Base-by-base conservation (phyloP, 345 rosid genomes). In the Excoecaria agallocha region DNA sequence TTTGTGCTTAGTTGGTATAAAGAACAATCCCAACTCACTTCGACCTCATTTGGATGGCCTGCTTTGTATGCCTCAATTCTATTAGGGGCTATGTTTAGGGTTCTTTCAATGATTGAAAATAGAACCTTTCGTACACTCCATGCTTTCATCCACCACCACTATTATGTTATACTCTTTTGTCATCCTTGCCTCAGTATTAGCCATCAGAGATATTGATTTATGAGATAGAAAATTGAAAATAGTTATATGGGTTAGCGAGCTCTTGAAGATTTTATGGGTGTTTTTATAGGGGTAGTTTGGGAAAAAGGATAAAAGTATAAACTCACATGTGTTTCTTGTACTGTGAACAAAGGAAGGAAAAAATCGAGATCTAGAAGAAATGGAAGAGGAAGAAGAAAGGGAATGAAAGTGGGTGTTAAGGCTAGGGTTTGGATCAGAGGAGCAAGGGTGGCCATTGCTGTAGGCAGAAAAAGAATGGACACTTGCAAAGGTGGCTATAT, bases 1-100 rank as follows among this genome's bases (percentile, higher is more conserved):
- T 92, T 92, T n/a, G 83, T 94, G 41, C 94, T 92, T 16, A 81
- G 81, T 66, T 92, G 98, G 83, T 69, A 58, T 73, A 43, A 70
- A 63, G 74, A 62, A 20, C 83, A 80, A 49, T 6, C 55, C 55
- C 77, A 73, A 39, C 22, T 49, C 13, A 58, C 76, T 7, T 72
- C 84, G 20, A 64, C 88, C 2, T 77, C 88, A 12, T 85, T 79
- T 8, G 87, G 87, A 38, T 90, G 96, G 90, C 97, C 98, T 20
- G 98, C 98, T 38, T 63, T 95, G 69, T 95, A 93, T 63, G 98
- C 97, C 5, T 91, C 99, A 5, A 94, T 90, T 63, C 89, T 93
- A 22, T 86, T 95, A 16, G 99, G 97, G 57, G 92, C 88, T 0
- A 93, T 91, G 64, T 90, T 89, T 67, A 98, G 99, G 35, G 43